These are phyloP conservation scores for Aleurites moluccanus DNA, from an alignment of 441 rosid genomes.

Conservation along the genomic window DNA sequence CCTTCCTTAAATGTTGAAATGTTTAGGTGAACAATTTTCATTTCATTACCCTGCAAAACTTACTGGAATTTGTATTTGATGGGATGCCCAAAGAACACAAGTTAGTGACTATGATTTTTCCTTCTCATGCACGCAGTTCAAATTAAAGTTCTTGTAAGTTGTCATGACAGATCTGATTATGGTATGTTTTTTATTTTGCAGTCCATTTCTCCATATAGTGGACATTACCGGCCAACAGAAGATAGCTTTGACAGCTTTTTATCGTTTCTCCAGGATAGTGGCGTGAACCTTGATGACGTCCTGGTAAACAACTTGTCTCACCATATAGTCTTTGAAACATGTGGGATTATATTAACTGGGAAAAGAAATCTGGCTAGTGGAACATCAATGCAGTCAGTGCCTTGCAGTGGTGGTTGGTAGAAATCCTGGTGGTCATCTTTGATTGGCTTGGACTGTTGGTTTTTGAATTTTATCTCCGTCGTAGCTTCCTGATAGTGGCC, in stretches of 20 bases:
- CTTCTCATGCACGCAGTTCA: neutral
- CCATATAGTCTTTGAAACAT: neutral
- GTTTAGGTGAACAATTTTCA: neutral
- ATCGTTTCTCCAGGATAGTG: slow-evolving; percentile 60
- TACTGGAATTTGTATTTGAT: neutral
- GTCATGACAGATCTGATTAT: slow-evolving; percentile 14
- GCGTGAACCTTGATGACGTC: slow-evolving; percentile 60
- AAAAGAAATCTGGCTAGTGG: neutral
- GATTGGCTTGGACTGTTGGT: neutral
- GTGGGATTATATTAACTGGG: neutral
- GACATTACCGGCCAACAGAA: slow-evolving; percentile 88
- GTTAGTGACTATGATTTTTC: neutral
- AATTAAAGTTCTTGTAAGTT: neutral
- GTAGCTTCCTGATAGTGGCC: neutral
- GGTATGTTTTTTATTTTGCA: slow-evolving; percentile 29
- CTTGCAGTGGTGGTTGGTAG: neutral
- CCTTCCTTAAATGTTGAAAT: neutral
- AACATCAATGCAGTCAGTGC: slow-evolving; percentile 6
- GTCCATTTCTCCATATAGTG: slow-evolving; percentile 88
- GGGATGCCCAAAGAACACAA: neutral
- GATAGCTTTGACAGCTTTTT: slow-evolving; percentile 58
- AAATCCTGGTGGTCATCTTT: neutral
- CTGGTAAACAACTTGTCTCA: slow-evolving; percentile 47
- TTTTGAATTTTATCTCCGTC: neutral
- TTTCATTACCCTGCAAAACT: neutral